phyloP scores from a whole-genome alignment of 1,284 basidiomycete species.

The Xerocomus nothofagi region DNA sequence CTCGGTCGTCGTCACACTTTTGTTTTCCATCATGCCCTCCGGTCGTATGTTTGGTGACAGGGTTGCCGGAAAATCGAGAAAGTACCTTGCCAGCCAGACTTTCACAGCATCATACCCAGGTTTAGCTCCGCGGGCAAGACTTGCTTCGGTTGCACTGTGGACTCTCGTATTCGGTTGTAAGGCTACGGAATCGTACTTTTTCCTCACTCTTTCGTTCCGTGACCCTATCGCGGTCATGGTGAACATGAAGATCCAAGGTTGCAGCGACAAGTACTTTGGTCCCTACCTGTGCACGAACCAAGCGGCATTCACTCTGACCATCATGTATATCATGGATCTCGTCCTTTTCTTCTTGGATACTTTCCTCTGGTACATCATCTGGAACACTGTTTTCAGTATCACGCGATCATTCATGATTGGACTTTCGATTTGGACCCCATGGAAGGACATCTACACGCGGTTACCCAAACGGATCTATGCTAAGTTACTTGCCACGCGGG shows the following conservation, averaged over 20 bases:
- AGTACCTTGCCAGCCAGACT: constrained; percentile 94
- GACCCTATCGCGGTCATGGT: constrained; percentile 90
- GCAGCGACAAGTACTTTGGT: constrained; percentile 83
- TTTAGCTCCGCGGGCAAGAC: constrained; percentile 59
- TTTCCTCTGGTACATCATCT: constrained; percentile 97
- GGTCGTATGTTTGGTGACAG: constrained; percentile 95
- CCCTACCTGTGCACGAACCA: constrained; percentile 82
- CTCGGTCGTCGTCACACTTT: constrained; percentile 75
- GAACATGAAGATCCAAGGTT: constrained; percentile 88
- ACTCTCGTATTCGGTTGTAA: constrained; percentile 91
- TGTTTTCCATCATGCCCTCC: constrained; percentile 87
- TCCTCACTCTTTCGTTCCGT: constrained; percentile 90
- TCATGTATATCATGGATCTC: constrained; percentile 97
- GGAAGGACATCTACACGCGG: constrained; percentile 92
- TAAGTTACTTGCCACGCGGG: constrained; percentile 85
- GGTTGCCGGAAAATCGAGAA: constrained; percentile 89
- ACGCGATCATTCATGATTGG: constrained; percentile 88
- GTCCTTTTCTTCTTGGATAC: constrained; percentile 96
- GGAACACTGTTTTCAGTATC: constrained; percentile 94
- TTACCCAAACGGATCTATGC: constrained; percentile 94
- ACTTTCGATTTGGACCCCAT: constrained; percentile 95
- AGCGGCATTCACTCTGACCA: constrained; percentile 86
- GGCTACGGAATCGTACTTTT: constrained; percentile 93
- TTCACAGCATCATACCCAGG: constrained; percentile 92
- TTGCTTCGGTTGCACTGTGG: constrained; percentile 82